A percentile compares a stretch with the other conserved stretches of the same genome.
Conservation (phyloP, 331 rosid genomes). For the Erythrophleum ivorense region DNA sequence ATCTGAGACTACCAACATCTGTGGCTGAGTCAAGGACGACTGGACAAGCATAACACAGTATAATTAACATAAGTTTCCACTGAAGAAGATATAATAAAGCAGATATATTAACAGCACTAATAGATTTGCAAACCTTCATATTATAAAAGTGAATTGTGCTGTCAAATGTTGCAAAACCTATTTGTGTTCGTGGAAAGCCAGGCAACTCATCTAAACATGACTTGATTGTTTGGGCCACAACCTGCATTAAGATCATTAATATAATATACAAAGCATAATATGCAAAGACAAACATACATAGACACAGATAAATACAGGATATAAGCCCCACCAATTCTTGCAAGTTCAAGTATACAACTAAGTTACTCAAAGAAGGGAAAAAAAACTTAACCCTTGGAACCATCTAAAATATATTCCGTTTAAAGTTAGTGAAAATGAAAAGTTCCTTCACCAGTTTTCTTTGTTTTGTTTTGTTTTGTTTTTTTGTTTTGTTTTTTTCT, state of each 20-base stretch:
- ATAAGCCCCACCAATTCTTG: background rate
- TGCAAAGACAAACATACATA: background rate
- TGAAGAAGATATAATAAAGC: slow-evolving; percentile 21
- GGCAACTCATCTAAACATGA: slow-evolving; percentile 95
- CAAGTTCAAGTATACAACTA: background rate
- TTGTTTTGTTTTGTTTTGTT: background rate
- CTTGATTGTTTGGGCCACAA: slow-evolving; percentile 88
- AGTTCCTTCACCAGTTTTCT: background rate
- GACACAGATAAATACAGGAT: background rate
- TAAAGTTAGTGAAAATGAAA: background rate
- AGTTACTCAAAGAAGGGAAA: background rate
- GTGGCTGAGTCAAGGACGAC: slow-evolving; percentile 97
- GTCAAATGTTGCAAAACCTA: slow-evolving; percentile 98
- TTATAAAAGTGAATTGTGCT: slow-evolving; percentile 96
- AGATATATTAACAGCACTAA: slow-evolving; percentile 29
- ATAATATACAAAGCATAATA: slow-evolving; percentile 1
- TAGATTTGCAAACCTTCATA: slow-evolving; percentile 68
- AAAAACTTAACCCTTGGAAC: background rate
- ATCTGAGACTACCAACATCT: slow-evolving; percentile 99
- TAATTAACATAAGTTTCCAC: slow-evolving; percentile 34
- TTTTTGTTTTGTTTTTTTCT: background rate
- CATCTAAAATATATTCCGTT: background rate
- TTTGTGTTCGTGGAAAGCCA: slow-evolving; percentile 96
- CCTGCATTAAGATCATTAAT: slow-evolving; percentile 55
- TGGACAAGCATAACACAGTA: slow-evolving; percentile 51